Evolutionary conservation across 2,329 filamentous ascomycete genomes (phyloP).

Genomic region (Fusarium circinatum): DNA sequence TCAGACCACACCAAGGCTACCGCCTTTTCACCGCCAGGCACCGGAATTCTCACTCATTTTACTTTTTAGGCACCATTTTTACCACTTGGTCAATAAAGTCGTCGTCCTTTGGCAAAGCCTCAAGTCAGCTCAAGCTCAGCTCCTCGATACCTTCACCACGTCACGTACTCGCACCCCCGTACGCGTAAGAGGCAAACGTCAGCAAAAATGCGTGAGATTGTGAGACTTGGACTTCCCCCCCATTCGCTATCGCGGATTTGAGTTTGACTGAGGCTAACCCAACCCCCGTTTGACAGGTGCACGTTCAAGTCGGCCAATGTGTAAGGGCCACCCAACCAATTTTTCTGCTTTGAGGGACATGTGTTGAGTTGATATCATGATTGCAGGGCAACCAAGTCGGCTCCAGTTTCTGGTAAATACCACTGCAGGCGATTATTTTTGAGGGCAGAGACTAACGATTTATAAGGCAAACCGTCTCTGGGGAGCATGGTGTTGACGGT

Average conservation of each 20-base stretch:
- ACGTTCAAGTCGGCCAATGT: slow-evolving; percentile 99
- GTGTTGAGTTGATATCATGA: slow-evolving; percentile 21
- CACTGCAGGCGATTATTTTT: not conserved
- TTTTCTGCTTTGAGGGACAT: slow-evolving; percentile 18
- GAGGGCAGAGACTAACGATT: not conserved
- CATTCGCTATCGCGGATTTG: not conserved
- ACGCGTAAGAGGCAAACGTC: slow-evolving; percentile 7
- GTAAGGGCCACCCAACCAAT: slow-evolving; percentile 66
- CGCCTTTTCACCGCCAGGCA: slow-evolving; percentile 31
- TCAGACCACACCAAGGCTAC: slow-evolving; percentile 30
- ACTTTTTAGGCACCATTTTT: slow-evolving; percentile 33
- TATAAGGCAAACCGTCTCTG: slow-evolving; percentile 76
- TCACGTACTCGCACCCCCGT: not conserved
- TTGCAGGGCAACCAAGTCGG: slow-evolving; percentile 98
- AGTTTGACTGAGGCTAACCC: slow-evolving; percentile 58
- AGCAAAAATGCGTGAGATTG: slow-evolving; percentile 68
- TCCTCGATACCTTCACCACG: not conserved
- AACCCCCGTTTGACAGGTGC: slow-evolving; percentile 73
- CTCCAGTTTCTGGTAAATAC: slow-evolving; percentile 86
- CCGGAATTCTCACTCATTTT: slow-evolving; percentile 33
- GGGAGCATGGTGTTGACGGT: slow-evolving; percentile 96
- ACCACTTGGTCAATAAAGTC: slow-evolving; percentile 1
- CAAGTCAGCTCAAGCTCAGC: not conserved
- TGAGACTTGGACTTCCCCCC: slow-evolving; percentile 48
- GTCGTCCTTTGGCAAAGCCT: not conserved